phyloP scores from a whole-genome alignment of 2,329 filamentous ascomycete genomes.

The Cladophialophora chaetospira region DNA sequence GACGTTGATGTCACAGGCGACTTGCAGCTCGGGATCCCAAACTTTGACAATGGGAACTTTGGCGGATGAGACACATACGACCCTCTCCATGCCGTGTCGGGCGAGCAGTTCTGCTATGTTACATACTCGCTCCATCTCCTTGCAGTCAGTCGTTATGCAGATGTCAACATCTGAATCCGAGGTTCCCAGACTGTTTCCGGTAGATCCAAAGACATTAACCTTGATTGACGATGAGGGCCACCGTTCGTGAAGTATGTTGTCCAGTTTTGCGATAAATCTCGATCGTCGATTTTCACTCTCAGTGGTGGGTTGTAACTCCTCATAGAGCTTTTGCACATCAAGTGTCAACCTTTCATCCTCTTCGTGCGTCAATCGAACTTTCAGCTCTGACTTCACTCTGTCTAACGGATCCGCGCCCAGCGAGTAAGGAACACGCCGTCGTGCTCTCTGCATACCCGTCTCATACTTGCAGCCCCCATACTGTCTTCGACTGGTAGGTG shows the following conservation, averaged over 20 bases:
- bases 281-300: conserved; percentile 75
- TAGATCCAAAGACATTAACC: conserved; percentile 96
- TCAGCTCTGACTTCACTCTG: conserved; percentile 68
- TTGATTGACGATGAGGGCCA: conserved; percentile 90
- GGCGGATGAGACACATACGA: conserved; percentile 89
- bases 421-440: conserved; percentile 88
- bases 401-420: conserved; percentile 74
- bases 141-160: conserved; percentile 91
- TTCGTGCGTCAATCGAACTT: conserved; percentile 68
- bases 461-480: conserved; percentile 82
- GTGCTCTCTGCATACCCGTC: conserved; percentile 76
- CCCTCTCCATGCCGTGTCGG: conserved; percentile 91
- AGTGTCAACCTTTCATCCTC: conserved; percentile 75
- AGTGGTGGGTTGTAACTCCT: conserved; percentile 77
- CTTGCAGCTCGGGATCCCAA: conserved; percentile 88
- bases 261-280: conserved; percentile 81
- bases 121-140: conserved; percentile 85
- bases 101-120: conserved; percentile 83
- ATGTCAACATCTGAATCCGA: conserved; percentile 98
- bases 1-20: conserved; percentile 98
- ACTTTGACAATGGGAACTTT: conserved; percentile 99
- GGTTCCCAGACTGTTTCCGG: conserved; percentile 90
- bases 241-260: conserved; percentile 81
- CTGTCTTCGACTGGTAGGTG: conserved; percentile 68
- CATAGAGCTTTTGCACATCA: conserved; percentile 84